Evolutionary conservation across 495 filamentous ascomycete genomes (phyloP), one percentile per base, ranked within the genome.

Genomic region (Apiosordaria backusii): DNA sequence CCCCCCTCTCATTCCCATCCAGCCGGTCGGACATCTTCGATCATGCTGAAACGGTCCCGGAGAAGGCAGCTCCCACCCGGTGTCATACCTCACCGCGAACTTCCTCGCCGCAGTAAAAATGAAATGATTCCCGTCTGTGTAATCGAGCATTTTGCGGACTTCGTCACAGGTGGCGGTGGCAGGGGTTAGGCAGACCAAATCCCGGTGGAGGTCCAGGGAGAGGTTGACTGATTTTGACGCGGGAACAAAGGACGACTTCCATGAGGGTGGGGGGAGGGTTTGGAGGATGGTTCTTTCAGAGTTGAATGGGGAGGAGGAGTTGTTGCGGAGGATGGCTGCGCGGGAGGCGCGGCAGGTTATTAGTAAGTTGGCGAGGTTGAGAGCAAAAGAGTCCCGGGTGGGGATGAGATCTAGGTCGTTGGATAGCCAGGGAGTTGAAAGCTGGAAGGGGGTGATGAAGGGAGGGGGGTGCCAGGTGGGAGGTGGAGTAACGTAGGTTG

Each of bases 401-500:
- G 72, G 71, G 18, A 70, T 18, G 18, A 75, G 64, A 54, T 65
- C 27, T 64, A 70, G 55, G 40, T 75, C 72, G 45, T 62, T 24
- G 0, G 60, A 66, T 57, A 15, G 24, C 59, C 45, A 29, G 26
- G 24, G 25, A 15, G 40, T 23, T n/a, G 21, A 50, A 18, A 45
- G 18, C 1, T 50, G 35, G 40, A 19, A 25, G 9, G 45, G 21
- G 59, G 24, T 13, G 35, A 18, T 0, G 9, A 45, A 4, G 27
- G 35, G 16, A 15, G 35, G 35, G 35, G 35, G 13, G 13, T 50
- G 74, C 66, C 1, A 73, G 68, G 54, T 81, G 79, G 4, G 85
- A 79, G 19, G 75, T 75, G 16, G 86, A 84, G 58, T 83, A 83
- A 52, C 88, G 76, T 16, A 82, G 79, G 25, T 45, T 87, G 83